A percentile compares a stretch with the other conserved stretches of the same genome.
phyloP scores from a whole-genome alignment of 1,284 basidiomycete species.

The Malassezia nana region DNA sequence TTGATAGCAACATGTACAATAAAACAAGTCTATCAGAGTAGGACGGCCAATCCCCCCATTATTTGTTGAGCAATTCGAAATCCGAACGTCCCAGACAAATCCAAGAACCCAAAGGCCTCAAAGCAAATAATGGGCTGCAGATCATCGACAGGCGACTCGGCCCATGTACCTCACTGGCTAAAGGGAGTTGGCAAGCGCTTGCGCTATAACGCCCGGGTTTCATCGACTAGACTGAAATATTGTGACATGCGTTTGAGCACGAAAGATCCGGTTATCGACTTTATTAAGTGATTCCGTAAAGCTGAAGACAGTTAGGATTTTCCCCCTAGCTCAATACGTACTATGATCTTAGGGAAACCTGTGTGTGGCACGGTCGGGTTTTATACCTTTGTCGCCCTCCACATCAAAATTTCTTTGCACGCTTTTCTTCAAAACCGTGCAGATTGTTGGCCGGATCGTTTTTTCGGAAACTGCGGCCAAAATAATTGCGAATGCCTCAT shows the following conservation, averaged over 20 bases:
- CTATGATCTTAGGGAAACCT: conserved; percentile 19
- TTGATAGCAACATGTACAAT: not conserved
- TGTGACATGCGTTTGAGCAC: conserved; percentile 45
- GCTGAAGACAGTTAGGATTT: conserved; percentile 15
- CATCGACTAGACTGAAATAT: conserved; percentile 44
- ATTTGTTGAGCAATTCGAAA: conserved; percentile 38
- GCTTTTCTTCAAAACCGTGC: not conserved
- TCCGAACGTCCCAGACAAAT: conserved; percentile 37
- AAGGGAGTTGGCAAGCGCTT: conserved; percentile 24
- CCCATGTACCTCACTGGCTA: conserved; percentile 42
- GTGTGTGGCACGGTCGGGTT: not conserved
- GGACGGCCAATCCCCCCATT: conserved; percentile 43
- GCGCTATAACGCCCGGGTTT: conserved; percentile 38
- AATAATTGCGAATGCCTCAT: not conserved
- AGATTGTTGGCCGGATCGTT: not conserved
- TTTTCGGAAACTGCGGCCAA: not conserved
- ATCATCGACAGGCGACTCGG: conserved; percentile 44
- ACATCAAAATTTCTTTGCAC: not conserved
- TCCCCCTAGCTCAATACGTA: not conserved
- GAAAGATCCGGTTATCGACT: conserved; percentile 45
- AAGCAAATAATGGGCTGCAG: conserved; percentile 34
- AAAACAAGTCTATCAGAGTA: conserved; percentile 37
- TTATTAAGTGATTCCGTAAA: conserved; percentile 48
- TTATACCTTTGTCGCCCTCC: conserved; percentile 7
- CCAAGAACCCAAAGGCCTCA: conserved; percentile 22